Conservation (phyloP, 2,329 filamentous ascomycete species). For the Hypoxylon sp. region DNA sequence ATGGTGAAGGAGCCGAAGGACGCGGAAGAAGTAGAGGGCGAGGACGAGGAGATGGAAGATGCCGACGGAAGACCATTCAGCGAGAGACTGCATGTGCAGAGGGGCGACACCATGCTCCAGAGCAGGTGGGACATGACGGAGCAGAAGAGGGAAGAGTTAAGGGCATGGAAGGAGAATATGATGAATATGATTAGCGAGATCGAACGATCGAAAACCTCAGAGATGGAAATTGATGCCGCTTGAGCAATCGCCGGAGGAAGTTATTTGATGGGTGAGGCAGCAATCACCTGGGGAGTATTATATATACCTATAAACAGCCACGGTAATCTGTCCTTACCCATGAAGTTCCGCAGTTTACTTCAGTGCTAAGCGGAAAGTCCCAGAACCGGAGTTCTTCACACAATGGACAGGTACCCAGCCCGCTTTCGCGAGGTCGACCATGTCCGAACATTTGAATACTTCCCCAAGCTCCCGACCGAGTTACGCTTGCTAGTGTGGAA, state of each 20-base stretch:
- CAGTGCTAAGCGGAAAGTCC: not conserved
- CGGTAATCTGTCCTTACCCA: not conserved
- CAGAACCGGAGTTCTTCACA: not conserved
- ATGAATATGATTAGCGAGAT: slow-evolving; percentile 65
- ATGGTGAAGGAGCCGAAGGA: slow-evolving; percentile 56
- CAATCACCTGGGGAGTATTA: not conserved
- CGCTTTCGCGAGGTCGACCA: not conserved
- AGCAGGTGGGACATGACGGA: slow-evolving; percentile 76
- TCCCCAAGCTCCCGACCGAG: slow-evolving; percentile 12
- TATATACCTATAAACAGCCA: not conserved
- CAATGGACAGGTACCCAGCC: not conserved
- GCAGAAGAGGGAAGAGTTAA: slow-evolving; percentile 69
- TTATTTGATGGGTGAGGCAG: not conserved
- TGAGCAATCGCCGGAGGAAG: slow-evolving; percentile 3
- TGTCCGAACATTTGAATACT: slow-evolving; percentile 7
- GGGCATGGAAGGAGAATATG: slow-evolving; percentile 72
- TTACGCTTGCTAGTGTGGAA: slow-evolving; percentile 16
- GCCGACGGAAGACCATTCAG: slow-evolving; percentile 50
- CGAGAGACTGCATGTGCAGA: slow-evolving; percentile 58
- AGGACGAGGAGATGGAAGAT: slow-evolving; percentile 50
- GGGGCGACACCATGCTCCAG: slow-evolving; percentile 79
- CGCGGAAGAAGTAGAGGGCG: slow-evolving; percentile 42
- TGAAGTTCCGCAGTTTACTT: not conserved
- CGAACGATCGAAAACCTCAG: slow-evolving; percentile 49
- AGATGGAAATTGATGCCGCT: slow-evolving; percentile 39